phyloP scores from a whole-genome alignment of 2,329 filamentous ascomycete species.

The Aureobasidium melanogenum region DNA sequence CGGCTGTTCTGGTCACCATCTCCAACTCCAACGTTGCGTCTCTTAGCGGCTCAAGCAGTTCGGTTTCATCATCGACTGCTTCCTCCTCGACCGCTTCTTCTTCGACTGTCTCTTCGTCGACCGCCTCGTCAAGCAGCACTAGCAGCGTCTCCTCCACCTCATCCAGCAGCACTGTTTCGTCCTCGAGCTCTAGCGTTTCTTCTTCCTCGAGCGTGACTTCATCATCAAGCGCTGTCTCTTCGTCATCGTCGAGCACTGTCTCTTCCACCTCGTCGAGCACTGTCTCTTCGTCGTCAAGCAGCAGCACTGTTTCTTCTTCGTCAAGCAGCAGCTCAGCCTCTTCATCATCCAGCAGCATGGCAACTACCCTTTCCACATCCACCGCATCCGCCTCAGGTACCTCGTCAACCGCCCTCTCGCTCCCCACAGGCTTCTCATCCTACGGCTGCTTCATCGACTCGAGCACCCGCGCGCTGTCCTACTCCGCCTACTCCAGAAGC shows the following conservation, averaged over 20 bases:
- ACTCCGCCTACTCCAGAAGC: slow-evolving; percentile 15
- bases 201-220: background rate
- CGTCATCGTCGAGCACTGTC: background rate
- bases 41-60: slow-evolving; percentile 17
- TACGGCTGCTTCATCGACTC: slow-evolving; percentile 24
- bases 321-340: background rate
- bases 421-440: slow-evolving; percentile 16
- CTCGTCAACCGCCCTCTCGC: slow-evolving; percentile 6
- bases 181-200: background rate
- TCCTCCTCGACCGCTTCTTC: background rate
- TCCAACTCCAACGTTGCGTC: slow-evolving; percentile 20
- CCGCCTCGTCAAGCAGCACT: background rate
- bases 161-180: background rate
- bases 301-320: background rate
- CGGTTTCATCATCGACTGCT: too few relatives aligned
- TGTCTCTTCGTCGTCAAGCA: background rate
- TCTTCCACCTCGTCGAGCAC: background rate
- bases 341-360: slow-evolving; percentile 2
- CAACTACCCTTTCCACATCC: slow-evolving; percentile 14
- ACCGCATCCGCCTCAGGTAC: slow-evolving; percentile 8
- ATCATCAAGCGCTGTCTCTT: background rate
- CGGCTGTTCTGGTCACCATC: slow-evolving; percentile 10
- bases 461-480: slow-evolving; percentile 18
- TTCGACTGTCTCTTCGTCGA: background rate
- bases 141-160: background rate